Conservation (phyloP, 1,139 yeast genomes). For the Hansenula sp. region DNA sequence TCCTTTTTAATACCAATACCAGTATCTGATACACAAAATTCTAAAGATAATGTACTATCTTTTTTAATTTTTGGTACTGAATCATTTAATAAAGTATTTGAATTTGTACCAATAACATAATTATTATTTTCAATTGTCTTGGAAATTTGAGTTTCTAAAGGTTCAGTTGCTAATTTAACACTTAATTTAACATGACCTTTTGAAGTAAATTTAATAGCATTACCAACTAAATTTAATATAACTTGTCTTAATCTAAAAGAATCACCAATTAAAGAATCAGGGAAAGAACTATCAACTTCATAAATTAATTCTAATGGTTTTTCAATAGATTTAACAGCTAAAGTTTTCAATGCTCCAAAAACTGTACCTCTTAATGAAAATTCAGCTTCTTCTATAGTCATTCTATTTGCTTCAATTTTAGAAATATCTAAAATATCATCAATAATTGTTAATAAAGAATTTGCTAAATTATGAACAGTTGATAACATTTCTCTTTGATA, state of each 20-base stretch:
- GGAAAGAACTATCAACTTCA: constrained; percentile 82
- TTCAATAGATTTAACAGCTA: constrained; percentile 87
- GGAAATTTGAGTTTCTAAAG: constrained; percentile 16
- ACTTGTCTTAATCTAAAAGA: constrained; percentile 85
- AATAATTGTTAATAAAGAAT: constrained; percentile 77
- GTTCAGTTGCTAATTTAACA: constrained; percentile 43
- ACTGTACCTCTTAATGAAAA: constrained; percentile 83
- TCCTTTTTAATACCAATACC: constrained; percentile 88
- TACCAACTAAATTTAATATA: constrained; percentile 78
- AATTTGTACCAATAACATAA: constrained; percentile 19
- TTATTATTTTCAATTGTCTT: constrained; percentile 15
- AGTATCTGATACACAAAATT: constrained; percentile 84
- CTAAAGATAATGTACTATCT: constrained; percentile 51
- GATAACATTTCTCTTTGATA: constrained; percentile 89
- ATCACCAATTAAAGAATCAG: constrained; percentile 83
- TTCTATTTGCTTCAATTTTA: constrained; percentile 87
- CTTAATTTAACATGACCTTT: constrained; percentile 74
- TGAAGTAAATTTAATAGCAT: constrained; percentile 84
- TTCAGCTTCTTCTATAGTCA: constrained; percentile 89
- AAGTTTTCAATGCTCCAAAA: constrained; percentile 82
- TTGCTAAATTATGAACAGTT: constrained; percentile 83
- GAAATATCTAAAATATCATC: constrained; percentile 90
- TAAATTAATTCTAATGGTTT: constrained; percentile 76
- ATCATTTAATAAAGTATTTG: constrained; percentile 11
- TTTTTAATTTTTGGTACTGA: constrained; percentile 9